Evolutionary conservation across 148 eudicot genomes (phyloP), one percentile per base, ranked within the genome.

Genomic region (Nepenthes gracilis): DNA sequence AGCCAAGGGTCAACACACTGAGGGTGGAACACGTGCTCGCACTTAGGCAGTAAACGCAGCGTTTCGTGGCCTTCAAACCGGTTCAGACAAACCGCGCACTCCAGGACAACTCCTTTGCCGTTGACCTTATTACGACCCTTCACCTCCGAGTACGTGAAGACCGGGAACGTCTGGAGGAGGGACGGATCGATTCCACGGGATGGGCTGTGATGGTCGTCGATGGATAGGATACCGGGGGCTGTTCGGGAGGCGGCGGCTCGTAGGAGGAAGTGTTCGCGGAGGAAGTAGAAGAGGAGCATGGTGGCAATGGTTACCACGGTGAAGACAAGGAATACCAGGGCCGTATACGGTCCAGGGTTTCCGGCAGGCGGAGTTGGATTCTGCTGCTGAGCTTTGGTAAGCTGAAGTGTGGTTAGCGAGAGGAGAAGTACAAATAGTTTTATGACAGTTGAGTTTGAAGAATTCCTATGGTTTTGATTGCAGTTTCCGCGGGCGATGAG

Each of bases 81-180:
- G 54, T 58, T 66, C 9, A 70, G 9, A 12, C 73, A 70, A 8
- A 70, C 61, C 33, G 75, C 72, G 57, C 80, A 76, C 55, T 76
- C 80, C 13, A 60, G 33, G 4, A 47, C 8, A 2, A 61, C 72
- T 32, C 60, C 64, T 2, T 70, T 65, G 23, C 14, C 9, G 66
- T 45, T 69, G 23, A 23, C 36, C 63, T 68, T 9, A 4, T 54
- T 32, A 9, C 57, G 40, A 9, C 65, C 65, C 43, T 56, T 64
- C 38, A 67, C 72, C 12, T 58, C 55, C 5, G 78, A 52, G 57
- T 79, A 79, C 1, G 53, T 49, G 5, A 75, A 66, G 6, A 78
- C 60, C 1, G 83, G 83, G 55, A 79, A 70, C 35, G 77, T 66
- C 37, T 67, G 69, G 2, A 81, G 38, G 5, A 64, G 8, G 11